These are phyloP conservation scores for Daldinia loculata DNA, from an alignment of 495 filamentous ascomycete genomes.

Conservation along the genomic window DNA sequence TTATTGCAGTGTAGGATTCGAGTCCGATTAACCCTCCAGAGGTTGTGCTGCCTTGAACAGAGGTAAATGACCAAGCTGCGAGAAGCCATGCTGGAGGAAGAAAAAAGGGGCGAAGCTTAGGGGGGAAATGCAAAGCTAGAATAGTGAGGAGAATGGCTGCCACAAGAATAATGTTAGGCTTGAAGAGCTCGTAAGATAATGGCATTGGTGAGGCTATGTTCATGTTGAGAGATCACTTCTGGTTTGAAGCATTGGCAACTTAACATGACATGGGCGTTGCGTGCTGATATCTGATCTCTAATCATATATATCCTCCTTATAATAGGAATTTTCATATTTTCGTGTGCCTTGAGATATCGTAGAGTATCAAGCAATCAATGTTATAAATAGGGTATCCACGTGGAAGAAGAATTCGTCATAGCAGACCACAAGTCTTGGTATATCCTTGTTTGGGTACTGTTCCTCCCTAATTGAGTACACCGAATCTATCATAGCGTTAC, in stretches of 20 bases:
- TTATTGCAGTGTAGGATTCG: slow-evolving; percentile 17
- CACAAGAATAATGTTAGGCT: slow-evolving; percentile 10
- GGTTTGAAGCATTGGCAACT: background rate
- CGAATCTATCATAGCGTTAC: background rate
- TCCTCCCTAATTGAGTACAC: background rate
- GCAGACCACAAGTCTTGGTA: background rate
- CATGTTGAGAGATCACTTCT: background rate
- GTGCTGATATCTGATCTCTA: background rate
- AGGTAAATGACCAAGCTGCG: slow-evolving; percentile 4
- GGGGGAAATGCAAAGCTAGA: slow-evolving; percentile 6
- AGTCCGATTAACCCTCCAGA: background rate
- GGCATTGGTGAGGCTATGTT: slow-evolving; percentile 1
- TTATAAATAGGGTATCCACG: slow-evolving; percentile 2
- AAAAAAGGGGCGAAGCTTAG: slow-evolving; percentile 5
- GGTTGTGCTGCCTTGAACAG: background rate
- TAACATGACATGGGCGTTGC: background rate
- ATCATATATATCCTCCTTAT: background rate
- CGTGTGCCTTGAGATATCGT: background rate
- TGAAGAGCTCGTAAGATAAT: slow-evolving; percentile 6
- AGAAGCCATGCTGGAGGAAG: slow-evolving; percentile 9
- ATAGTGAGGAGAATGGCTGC: slow-evolving; percentile 1
- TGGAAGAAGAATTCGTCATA: background rate
- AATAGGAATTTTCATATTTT: too few species aligned
- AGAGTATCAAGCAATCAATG: background rate
- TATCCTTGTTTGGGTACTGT: background rate